phyloP scores from a whole-genome alignment of 1,284 basidiomycete species.

The Bjerkandera adusta region DNA sequence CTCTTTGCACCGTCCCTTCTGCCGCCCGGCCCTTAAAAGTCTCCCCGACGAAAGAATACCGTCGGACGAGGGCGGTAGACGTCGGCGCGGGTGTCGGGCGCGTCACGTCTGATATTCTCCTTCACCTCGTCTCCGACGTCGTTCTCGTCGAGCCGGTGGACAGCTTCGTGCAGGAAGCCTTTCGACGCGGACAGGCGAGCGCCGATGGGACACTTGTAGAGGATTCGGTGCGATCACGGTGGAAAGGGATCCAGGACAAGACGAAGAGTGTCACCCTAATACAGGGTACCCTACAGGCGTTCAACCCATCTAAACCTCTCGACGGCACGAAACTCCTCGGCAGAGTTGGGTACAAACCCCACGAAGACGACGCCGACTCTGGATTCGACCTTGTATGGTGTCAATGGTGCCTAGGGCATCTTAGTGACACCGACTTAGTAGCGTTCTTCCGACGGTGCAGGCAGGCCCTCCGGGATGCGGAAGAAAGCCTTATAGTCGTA shows the following conservation, averaged over 20 bases:
- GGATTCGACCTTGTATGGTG: conserved; percentile 87
- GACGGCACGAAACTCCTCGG: conserved; percentile 45
- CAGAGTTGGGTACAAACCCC: conserved; percentile 54
- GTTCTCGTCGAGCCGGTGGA: conserved; percentile 86
- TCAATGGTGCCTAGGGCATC: conserved; percentile 94
- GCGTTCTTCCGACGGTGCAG: conserved; percentile 68
- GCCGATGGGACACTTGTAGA: conserved; percentile 14
- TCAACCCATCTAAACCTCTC: conserved; percentile 60
- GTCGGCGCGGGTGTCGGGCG: conserved; percentile 91
- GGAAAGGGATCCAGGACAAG: conserved; percentile 66
- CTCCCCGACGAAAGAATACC: conserved; percentile 22
- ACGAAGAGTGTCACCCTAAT: conserved; percentile 82
- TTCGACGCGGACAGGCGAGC: conserved; percentile 46
- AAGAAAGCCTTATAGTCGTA: conserved; percentile 69
- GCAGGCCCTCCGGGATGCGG: conserved; percentile 49
- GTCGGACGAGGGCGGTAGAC: conserved; percentile 75
- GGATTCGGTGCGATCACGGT: conserved; percentile 33
- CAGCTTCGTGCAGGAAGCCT: conserved; percentile 73
- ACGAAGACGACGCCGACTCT: conserved; percentile 32
- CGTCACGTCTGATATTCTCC: conserved; percentile 81
- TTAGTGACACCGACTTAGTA: conserved; percentile 76
- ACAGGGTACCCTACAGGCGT: conserved; percentile 73
- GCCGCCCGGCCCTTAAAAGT: conserved; percentile 42
- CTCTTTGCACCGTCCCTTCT: conserved; percentile 74
- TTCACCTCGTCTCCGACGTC: conserved; percentile 83